Evolutionary conservation across 768 basidiomycete species (phyloP), one percentile per base, ranked within the genome.

Genomic region (Rhodosporidiobolus sp.): DNA sequence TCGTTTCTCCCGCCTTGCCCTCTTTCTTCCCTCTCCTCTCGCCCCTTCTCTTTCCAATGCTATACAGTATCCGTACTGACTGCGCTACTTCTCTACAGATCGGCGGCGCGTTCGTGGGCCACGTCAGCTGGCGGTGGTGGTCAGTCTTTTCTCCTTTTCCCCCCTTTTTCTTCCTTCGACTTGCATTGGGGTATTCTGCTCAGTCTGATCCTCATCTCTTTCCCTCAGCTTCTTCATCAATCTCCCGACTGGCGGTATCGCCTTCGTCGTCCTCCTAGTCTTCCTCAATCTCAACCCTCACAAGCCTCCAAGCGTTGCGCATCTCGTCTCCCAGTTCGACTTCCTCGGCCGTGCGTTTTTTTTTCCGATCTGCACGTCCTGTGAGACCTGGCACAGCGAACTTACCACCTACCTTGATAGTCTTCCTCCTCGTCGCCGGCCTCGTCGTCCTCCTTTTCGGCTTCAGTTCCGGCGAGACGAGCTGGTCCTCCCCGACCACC

Each of bases 51-150:
- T n/a, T n/a, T n/a, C n/a, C n/a, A n/a, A n/a, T n/a, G n/a, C n/a
- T n/a, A n/a, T n/a, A n/a, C n/a, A n/a, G n/a, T n/a, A n/a, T n/a
- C n/a, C 8, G 38, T 43, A 14, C 38, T 43, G 38, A 43, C 38
- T 14, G 7, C 38, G 38, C 38, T 7, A n/a, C n/a, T 43, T 28
- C 14, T 14, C 53, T 54, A n/a, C 54, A 56, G 54, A 61, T 82
- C 24, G 81, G 81, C 54, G 70, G 74, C 1, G 35, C n/a, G 72
- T 22, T 92, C 69, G 86, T 90, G 0, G 87, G 91, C 77, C 87
- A 89, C 78, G 87, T 87, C 26, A 84, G 87, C 2, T 92, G 91
- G 91, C 82, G 91, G 82, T 92, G 91, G 91, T 87, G 73, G 60
- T 46, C 22, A 52, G 46, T n/a, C 50, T 32, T 45, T 19, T n/a